Conservation (phyloP, 441 rosid genomes). For the Pelargonium fulgidum region DNA sequence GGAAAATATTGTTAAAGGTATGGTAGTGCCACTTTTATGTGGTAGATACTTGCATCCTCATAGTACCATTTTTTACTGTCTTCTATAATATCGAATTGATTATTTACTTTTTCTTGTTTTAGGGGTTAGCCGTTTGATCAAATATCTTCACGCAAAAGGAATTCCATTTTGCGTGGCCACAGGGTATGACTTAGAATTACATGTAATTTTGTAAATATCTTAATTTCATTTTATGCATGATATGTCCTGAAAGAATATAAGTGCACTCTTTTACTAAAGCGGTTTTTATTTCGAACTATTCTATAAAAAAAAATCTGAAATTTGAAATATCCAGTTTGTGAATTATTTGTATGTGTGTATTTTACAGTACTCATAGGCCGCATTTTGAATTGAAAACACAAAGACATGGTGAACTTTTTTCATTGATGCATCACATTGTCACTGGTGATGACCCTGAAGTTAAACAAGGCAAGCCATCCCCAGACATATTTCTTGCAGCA, state of each 20-base stretch:
- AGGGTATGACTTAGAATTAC: constrained; percentile 40
- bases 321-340: neutral
- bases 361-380: constrained; percentile 57
- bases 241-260: constrained; percentile 5
- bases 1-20: neutral
- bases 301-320: neutral
- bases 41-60: neutral
- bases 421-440: constrained; percentile 88
- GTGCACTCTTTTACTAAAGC: neutral
- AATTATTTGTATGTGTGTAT: constrained; percentile 3
- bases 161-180: constrained; percentile 77
- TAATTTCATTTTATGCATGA: neutral
- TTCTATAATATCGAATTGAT: neutral
- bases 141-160: constrained; percentile 75
- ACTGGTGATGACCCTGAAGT: constrained; percentile 93
- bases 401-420: constrained; percentile 63
- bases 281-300: neutral
- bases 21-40: neutral
- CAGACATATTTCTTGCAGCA: constrained; percentile 83
- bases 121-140: constrained; percentile 74
- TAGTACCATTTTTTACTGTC: neutral
- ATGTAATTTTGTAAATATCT: constrained; percentile 12
- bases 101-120: constrained; percentile 11
- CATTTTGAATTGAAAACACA: constrained; percentile 83
- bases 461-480: constrained; percentile 84